These are phyloP conservation scores for Aspergillus sp. DNA, from an alignment of 2,329 filamentous ascomycete species.

Conservation along the genomic window DNA sequence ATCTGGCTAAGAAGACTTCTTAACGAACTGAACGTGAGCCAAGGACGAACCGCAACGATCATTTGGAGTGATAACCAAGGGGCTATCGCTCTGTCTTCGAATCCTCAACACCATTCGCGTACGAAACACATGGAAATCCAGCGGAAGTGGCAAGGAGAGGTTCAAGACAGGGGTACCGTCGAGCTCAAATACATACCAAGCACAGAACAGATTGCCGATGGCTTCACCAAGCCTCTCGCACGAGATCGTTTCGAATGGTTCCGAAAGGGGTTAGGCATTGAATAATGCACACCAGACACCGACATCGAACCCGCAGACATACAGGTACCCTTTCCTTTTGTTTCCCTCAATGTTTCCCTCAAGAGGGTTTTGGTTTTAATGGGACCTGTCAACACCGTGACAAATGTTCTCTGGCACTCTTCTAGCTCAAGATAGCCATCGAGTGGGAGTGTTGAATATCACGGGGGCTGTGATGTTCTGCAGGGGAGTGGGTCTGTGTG, in stretches of 20 bases:
- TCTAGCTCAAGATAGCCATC: too few species aligned
- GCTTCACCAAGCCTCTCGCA: background rate
- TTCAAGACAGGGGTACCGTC: background rate
- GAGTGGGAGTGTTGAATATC: too few species aligned
- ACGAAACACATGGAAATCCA: conserved; percentile 2
- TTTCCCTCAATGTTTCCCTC: too few species aligned
- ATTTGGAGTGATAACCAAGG: conserved; percentile 2
- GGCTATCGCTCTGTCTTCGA: conserved; percentile 1
- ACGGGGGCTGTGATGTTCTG: too few species aligned
- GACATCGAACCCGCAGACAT: too few species aligned
- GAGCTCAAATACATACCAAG: conserved; percentile 1
- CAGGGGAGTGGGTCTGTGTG: too few species aligned
- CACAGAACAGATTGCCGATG: background rate
- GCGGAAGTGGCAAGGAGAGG: conserved; percentile 2
- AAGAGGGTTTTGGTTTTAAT: too few species aligned
- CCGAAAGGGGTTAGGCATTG: too few species aligned
- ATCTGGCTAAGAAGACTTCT: conserved; percentile 4
- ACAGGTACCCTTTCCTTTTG: too few species aligned
- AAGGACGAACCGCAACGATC: background rate
- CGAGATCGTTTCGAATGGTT: conserved; percentile 1
- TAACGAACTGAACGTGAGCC: background rate
- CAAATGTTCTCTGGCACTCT: too few species aligned
- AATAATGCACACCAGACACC: too few species aligned
- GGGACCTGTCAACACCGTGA: too few species aligned
- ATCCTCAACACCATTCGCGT: background rate